Evolutionary conservation across 495 filamentous ascomycete species (phyloP).

Genomic region (Tuber umbilicatum): DNA sequence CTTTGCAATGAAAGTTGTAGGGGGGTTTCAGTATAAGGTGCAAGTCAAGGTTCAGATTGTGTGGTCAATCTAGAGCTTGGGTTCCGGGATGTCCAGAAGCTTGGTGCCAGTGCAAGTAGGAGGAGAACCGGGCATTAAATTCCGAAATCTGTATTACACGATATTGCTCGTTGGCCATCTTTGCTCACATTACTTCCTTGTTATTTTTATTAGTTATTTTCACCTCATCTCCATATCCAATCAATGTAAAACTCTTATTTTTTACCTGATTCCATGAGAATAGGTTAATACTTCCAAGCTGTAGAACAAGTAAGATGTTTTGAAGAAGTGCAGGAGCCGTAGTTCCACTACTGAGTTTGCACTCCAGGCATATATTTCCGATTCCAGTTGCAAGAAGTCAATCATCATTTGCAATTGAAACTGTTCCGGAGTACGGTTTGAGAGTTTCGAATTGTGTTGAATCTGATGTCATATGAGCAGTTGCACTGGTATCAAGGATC

Average conservation of each 20-base stretch:
- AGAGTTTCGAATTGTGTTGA: too few relatives aligned
- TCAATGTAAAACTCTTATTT: too few relatives aligned
- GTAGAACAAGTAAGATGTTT: neutral
- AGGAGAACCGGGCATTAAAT: too few relatives aligned
- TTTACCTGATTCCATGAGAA: neutral
- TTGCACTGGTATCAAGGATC: too few relatives aligned
- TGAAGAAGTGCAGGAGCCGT: neutral
- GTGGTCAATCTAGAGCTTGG: too few relatives aligned
- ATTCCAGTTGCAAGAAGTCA: neutral
- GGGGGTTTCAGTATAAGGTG: neutral
- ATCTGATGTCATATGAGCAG: too few relatives aligned
- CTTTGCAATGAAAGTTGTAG: neutral
- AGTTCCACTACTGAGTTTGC: too few relatives aligned
- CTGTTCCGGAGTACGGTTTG: neutral
- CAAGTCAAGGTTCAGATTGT: neutral
- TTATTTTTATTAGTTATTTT: too few relatives aligned
- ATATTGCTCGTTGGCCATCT: neutral
- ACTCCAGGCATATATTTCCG: conserved; percentile 2
- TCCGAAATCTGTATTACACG: neutral
- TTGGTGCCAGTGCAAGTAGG: too few relatives aligned
- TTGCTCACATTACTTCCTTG: neutral
- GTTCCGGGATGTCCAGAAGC: neutral
- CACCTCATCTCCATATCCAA: too few relatives aligned
- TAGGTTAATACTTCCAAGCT: neutral
- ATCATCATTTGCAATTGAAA: neutral